Base-by-base conservation (phyloP, 176 grass and related monocot genomes). In the Secale cereale region DNA sequence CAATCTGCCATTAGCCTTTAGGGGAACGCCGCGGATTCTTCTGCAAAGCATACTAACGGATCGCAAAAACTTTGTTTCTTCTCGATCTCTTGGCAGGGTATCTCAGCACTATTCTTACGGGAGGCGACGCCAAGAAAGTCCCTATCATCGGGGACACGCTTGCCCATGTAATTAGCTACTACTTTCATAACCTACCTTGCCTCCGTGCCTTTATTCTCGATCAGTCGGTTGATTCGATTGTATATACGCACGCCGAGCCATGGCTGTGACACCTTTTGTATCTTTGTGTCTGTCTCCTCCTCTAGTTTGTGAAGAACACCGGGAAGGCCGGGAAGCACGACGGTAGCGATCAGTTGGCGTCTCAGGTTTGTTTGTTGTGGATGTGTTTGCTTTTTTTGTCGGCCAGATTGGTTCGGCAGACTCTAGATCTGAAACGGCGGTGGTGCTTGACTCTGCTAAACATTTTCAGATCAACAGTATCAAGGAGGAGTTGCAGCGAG, bases 381-480 rank as follows among this genome's bases (percentile, higher is more conserved):
- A 54, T 20, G 41, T 78, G 12, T 76, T 70, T 12, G 32, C 76
- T 64, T 40, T 13, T 0, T 10, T 10, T 70, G 22, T 22, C 10
- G 6, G 64, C 33, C 22, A 50, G 3, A 46, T 7, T 48, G 45
- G 45, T 48, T 48, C 5, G 43, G 1, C 43, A 46, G 13, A 4
- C 43, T 46, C 14, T 46, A 46, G 4, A 46, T 46, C 43, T 46
- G 9, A 1, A 46, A 5, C 3, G 5, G 5, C 5, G 13, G 43
- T 4, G 10, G 4, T 66, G 17, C 41, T 73, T 66, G 2, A 33
- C 29, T 1, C 50, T 62, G 35, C 27, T 60, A 29, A 10, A 29
- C 25, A 37, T 20, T 87, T 89, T 88, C 83, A 94, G 92, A 48
- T 94, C 66, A 48, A 76, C 82, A 3, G 6, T 87, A 76, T 94